Evolutionary conservation across 768 basidiomycete genomes (phyloP).

Genomic region (Macrolepiota albuminosa): DNA sequence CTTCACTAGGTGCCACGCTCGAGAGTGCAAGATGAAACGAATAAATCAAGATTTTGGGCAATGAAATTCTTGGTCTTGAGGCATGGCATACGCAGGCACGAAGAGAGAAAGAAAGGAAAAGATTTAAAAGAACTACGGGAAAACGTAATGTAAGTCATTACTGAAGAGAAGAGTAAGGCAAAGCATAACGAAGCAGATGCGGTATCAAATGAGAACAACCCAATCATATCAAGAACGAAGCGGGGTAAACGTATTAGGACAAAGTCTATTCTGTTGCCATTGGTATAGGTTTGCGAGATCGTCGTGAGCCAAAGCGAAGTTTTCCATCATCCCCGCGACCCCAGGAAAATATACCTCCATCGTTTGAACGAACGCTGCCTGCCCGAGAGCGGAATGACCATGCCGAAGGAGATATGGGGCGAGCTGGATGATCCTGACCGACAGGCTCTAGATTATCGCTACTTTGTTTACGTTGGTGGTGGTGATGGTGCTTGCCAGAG

Average conservation of each 20-base stretch:
- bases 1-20: no score
- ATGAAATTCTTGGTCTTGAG: slow-evolving; percentile 16
- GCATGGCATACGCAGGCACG: background rate
- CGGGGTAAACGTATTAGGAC: slow-evolving; percentile 9
- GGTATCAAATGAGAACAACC: slow-evolving; percentile 16
- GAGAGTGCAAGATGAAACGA: no score
- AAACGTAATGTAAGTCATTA: slow-evolving; percentile 26
- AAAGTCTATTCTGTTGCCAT: slow-evolving; percentile 19
- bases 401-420: slow-evolving; percentile 69
- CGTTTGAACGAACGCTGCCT: slow-evolving; percentile 69
- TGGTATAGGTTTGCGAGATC: slow-evolving; percentile 44
- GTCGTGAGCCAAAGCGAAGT: slow-evolving; percentile 70
- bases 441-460: slow-evolving; percentile 47
- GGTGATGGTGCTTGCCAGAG: slow-evolving; percentile 44
- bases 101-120: slow-evolving; percentile 1
- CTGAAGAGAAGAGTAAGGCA: slow-evolving; percentile 25
- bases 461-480: slow-evolving; percentile 50
- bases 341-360: slow-evolving; percentile 69
- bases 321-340: slow-evolving; percentile 58
- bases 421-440: slow-evolving; percentile 38
- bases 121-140: slow-evolving; percentile 7
- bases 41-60: slow-evolving; percentile 14
- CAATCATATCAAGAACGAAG: slow-evolving; percentile 18
- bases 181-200: slow-evolving; percentile 11
- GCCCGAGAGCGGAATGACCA: slow-evolving; percentile 84